phyloP scores from a whole-genome alignment of 345 rosid species.

The Eucalyptus pauciflora region DNA sequence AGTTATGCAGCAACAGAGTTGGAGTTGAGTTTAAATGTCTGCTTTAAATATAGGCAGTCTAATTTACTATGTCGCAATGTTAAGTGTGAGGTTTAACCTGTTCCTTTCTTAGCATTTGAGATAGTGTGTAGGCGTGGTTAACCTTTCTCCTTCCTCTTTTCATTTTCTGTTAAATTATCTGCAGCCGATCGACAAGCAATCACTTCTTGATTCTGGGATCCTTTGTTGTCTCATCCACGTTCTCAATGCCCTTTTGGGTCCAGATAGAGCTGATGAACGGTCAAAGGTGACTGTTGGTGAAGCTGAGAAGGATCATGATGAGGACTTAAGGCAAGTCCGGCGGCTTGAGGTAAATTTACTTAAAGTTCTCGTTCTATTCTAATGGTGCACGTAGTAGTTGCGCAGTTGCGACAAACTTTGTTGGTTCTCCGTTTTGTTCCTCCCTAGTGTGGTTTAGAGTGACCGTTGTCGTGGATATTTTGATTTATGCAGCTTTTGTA shows the following conservation, averaged over 20 bases:
- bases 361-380: neutral
- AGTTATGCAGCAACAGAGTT: neutral
- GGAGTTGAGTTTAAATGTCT: neutral
- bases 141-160: neutral
- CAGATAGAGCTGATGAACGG: conserved; percentile 27
- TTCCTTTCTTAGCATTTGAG: neutral
- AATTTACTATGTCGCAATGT: neutral
- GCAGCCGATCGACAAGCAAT: conserved; percentile 95
- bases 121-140: neutral
- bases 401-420: neutral
- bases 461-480: neutral
- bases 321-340: conserved; percentile 30
- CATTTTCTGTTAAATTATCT: conserved; percentile 5
- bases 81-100: neutral
- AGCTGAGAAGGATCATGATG: conserved; percentile 32
- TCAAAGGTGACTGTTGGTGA: conserved; percentile 17
- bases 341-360: conserved; percentile 68
- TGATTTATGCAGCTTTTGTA: neutral
- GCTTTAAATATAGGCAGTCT: neutral
- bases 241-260: conserved; percentile 63
- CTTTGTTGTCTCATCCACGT: conserved; percentile 88
- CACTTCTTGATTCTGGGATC: conserved; percentile 98
- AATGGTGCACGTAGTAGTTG: neutral
- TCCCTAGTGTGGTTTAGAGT: neutral
- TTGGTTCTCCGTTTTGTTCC: neutral